Percentiles rank a stretch among this genome's conserved stretches.
Evolutionary conservation across 1,139 yeast species (phyloP).

Genomic region (Scheffersomyces illinoinensis): DNA sequence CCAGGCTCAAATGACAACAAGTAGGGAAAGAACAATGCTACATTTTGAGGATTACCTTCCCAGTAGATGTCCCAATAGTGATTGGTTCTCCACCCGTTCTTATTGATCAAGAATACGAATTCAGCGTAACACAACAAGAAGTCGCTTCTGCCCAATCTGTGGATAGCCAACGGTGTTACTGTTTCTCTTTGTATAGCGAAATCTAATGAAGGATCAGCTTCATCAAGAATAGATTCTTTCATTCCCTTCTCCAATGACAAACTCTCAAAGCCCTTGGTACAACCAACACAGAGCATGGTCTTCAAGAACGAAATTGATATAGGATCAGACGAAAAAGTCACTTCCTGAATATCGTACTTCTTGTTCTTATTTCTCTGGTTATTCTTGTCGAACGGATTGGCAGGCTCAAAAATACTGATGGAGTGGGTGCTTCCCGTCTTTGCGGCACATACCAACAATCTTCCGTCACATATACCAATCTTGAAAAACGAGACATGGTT

Average conservation of each 20-base stretch:
- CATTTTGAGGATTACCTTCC: slow-evolving; percentile 94
- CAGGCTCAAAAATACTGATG: slow-evolving; percentile 84
- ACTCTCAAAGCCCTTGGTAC: slow-evolving; percentile 94
- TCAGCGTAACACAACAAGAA: slow-evolving; percentile 86
- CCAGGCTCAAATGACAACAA: slow-evolving; percentile 85
- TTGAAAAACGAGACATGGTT: slow-evolving; percentile 87
- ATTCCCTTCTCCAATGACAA: slow-evolving; percentile 78
- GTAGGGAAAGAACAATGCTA: slow-evolving; percentile 93
- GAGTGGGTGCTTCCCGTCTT: slow-evolving; percentile 74
- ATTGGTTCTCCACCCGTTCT: slow-evolving; percentile 95
- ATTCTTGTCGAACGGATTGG: slow-evolving; percentile 55
- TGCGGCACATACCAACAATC: slow-evolving; percentile 86
- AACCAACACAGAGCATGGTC: slow-evolving; percentile 88
- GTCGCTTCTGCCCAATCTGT: slow-evolving; percentile 76
- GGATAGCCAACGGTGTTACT: slow-evolving; percentile 87
- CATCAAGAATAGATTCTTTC: slow-evolving; percentile 80
- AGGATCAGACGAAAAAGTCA: slow-evolving; percentile 83
- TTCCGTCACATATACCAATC: slow-evolving; percentile 89
- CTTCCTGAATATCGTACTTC: slow-evolving; percentile 70
- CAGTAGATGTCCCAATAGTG: slow-evolving; percentile 94
- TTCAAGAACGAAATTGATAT: slow-evolving; percentile 88
- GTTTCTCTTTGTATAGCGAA: slow-evolving; percentile 85
- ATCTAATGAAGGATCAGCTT: slow-evolving; percentile 95
- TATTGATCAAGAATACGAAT: slow-evolving; percentile 89
- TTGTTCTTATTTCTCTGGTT: slow-evolving; percentile 63